Conservation (phyloP, 345 rosid genomes). For the Populus euphratica region DNA sequence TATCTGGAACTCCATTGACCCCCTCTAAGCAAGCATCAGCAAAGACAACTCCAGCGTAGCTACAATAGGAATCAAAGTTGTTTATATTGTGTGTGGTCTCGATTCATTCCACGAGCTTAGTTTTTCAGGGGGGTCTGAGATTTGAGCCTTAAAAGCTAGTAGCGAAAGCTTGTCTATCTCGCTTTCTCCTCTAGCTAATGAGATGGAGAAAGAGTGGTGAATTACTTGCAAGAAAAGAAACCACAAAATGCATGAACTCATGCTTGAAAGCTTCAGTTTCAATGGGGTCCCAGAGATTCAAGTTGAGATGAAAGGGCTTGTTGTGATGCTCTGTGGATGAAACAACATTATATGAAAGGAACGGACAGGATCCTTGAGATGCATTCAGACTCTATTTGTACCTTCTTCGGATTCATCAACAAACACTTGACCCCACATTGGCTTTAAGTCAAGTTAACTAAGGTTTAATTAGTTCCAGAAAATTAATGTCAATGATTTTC, state of each 20-base stretch:
- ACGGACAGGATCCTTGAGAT: background rate
- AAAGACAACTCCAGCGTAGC: too few species aligned
- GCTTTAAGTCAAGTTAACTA: too few species aligned
- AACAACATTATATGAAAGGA: background rate
- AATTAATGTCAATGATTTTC: too few species aligned
- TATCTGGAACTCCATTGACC: too few species aligned
- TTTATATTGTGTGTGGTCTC: too few species aligned
- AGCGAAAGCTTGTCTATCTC: background rate
- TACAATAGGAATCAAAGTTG: too few species aligned
- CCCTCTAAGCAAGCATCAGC: too few species aligned
- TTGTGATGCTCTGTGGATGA: background rate
- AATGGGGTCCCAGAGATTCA: background rate
- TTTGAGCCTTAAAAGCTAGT: background rate
- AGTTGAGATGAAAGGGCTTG: background rate
- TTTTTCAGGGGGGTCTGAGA: background rate
- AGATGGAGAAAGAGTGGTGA: background rate
- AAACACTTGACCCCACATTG: too few species aligned
- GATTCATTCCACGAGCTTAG: conserved; percentile 12
- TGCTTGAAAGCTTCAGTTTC: background rate
- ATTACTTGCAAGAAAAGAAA: background rate
- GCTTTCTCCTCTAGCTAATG: background rate
- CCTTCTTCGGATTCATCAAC: too few species aligned
- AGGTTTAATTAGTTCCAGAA: too few species aligned
- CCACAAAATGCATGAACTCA: background rate
- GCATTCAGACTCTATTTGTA: too few species aligned